Conservation (phyloP, 2,329 filamentous ascomycete genomes). For the Verticillium albo-atrum region DNA sequence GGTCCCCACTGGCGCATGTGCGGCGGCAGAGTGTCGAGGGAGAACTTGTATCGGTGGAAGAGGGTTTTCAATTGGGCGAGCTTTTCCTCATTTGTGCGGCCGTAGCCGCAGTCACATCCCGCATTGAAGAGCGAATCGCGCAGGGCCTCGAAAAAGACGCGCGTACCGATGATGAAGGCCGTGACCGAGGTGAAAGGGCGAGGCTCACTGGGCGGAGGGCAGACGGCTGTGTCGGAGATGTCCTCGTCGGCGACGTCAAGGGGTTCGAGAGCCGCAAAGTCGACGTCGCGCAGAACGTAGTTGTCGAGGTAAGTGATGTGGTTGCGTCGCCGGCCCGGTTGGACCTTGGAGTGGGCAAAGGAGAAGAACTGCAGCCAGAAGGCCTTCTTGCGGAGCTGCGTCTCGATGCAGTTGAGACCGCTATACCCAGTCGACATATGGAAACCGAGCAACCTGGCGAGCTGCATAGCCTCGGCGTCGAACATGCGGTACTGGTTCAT, state of each 20-base stretch:
- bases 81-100: constrained; percentile 9
- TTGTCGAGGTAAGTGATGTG: constrained; percentile 23
- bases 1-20: constrained; percentile 18
- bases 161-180: constrained; percentile 23
- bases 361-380: constrained; percentile 30
- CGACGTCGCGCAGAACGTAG: constrained; percentile 19
- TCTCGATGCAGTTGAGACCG: constrained; percentile 25
- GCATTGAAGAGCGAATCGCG: constrained; percentile 10
- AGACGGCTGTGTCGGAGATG: constrained; percentile 17
- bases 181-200: constrained; percentile 17
- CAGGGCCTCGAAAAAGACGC: constrained; percentile 18
- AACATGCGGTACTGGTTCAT: constrained; percentile 29
- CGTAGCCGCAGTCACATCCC: constrained; percentile 9
- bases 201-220: constrained; percentile 2
- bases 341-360: constrained; percentile 13
- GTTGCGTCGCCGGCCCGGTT: constrained; percentile 9
- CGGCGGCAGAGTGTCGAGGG: constrained; percentile 21
- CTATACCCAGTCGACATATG: constrained; percentile 25
- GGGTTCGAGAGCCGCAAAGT: constrained; percentile 26
- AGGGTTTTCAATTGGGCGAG: constrained; percentile 18
- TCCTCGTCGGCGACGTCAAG: constrained; percentile 24
- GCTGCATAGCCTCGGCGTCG: constrained; percentile 27
- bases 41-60: constrained; percentile 22
- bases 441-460: constrained; percentile 24
- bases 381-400: constrained; percentile 28